These are phyloP conservation scores for Colletotrichum sp. DNA, from an alignment of 2,329 filamentous ascomycete species.

Conservation along the genomic window DNA sequence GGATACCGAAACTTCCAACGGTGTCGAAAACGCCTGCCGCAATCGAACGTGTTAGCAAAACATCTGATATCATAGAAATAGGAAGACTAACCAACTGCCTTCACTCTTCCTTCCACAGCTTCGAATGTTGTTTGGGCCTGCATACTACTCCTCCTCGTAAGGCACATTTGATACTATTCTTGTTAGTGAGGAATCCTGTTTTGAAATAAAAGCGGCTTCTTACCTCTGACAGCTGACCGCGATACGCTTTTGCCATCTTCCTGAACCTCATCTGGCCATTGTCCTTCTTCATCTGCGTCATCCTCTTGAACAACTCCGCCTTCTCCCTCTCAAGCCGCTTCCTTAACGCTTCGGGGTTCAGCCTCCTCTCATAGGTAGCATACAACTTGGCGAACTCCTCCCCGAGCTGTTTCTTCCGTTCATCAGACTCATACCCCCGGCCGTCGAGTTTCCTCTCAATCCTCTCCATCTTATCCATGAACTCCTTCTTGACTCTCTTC, in stretches of 20 bases:
- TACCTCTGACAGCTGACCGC: background rate
- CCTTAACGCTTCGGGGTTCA: background rate
- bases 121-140: background rate
- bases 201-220: background rate
- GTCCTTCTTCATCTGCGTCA: background rate
- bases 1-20: slow-evolving; percentile 48
- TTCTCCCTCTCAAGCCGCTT: background rate
- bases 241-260: slow-evolving; percentile 1
- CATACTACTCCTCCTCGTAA: background rate
- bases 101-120: background rate
- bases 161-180: background rate
- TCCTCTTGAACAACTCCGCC: background rate
- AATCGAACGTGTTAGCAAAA: background rate
- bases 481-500: background rate
- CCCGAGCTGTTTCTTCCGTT: background rate
- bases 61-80: fast-evolving
- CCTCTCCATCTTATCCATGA: slow-evolving; percentile 6
- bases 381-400: background rate
- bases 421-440: background rate
- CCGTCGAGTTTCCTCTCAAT: background rate
- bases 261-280: background rate
- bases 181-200: fast-evolving
- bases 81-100: background rate
- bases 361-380: background rate
- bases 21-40: slow-evolving; percentile 54